These are phyloP conservation scores for Claviceps sp. DNA, from an alignment of 2,329 filamentous ascomycete genomes.

Conservation along the genomic window DNA sequence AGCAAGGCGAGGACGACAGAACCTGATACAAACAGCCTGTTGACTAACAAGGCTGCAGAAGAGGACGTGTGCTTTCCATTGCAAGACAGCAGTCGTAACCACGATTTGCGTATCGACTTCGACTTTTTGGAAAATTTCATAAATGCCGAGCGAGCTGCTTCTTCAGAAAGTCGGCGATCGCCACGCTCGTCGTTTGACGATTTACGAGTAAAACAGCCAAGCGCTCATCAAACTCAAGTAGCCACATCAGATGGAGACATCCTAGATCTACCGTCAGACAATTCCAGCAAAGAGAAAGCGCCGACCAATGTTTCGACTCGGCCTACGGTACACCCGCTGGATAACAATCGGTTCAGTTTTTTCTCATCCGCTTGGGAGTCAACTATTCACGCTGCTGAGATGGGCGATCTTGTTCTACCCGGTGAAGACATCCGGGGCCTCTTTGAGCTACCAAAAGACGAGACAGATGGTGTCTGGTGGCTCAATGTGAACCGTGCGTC, in stretches of 20 bases:
- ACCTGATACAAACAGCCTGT: constrained; percentile 47
- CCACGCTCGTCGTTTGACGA: constrained; percentile 22
- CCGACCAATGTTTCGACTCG: constrained; percentile 24
- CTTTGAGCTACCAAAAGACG: constrained; percentile 54
- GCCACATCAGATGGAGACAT: constrained; percentile 44
- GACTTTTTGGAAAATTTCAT: constrained; percentile 92
- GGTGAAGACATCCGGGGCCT: constrained; percentile 82
- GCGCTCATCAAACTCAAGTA: constrained; percentile 22
- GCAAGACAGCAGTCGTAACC: constrained; percentile 50
- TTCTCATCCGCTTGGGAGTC: constrained; percentile 93
- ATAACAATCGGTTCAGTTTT: constrained; percentile 81
- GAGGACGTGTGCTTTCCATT: constrained; percentile 83
- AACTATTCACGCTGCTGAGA: constrained; percentile 78
- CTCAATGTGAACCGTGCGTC: constrained; percentile 84
- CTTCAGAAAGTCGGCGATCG: constrained; percentile 35
- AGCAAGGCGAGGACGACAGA: constrained; percentile 47
- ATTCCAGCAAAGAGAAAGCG: constrained; percentile 35
- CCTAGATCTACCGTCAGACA: constrained; percentile 36
- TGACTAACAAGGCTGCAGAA: constrained; percentile 58
- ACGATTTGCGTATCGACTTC: constrained; percentile 76
- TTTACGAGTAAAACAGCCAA: constrained; percentile 15
- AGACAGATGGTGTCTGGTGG: constrained; percentile 87
- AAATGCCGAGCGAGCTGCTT: constrained; percentile 39
- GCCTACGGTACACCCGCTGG: constrained; percentile 27
- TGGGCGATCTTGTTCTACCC: constrained; percentile 77